Evolutionary conservation across 345 rosid genomes (phyloP).

Genomic region (Arabis hirsuta): DNA sequence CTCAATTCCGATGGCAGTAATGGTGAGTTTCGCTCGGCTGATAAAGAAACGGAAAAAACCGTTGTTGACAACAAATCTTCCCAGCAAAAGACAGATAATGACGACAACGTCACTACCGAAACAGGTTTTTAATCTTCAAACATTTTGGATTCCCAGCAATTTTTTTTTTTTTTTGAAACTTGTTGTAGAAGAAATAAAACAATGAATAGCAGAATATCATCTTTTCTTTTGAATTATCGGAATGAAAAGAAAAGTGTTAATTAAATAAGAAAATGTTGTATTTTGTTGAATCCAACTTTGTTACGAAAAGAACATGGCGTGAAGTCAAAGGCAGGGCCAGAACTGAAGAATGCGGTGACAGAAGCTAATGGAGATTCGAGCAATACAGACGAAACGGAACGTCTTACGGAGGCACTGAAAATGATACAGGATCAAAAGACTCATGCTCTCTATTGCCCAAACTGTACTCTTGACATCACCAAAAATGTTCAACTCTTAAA

Average conservation of each 20-base stretch:
- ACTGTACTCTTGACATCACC: constrained; percentile 25
- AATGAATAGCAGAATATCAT: not conserved
- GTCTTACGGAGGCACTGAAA: not conserved
- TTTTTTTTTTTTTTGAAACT: too few relatives aligned
- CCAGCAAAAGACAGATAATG: too few relatives aligned
- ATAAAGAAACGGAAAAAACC: not conserved
- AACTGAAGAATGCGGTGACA: too few relatives aligned
- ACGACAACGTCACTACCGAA: too few relatives aligned
- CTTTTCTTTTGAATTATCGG: not conserved
- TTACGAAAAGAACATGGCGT: not conserved
- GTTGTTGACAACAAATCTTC: not conserved
- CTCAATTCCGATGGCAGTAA: too few relatives aligned
- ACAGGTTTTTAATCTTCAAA: not conserved
- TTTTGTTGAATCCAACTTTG: not conserved
- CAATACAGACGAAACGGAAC: not conserved
- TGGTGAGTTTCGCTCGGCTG: not conserved
- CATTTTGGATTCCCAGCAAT: not conserved
- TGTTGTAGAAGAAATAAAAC: not conserved
- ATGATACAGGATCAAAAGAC: not conserved
- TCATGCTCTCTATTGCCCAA: constrained; percentile 20
- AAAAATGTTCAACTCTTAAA: not conserved
- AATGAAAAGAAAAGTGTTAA: not conserved
- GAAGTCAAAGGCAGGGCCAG: too few relatives aligned
- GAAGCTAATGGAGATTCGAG: too few relatives aligned
- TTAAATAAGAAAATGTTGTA: not conserved